A percentile compares a stretch with the other conserved stretches of the same genome.
Evolutionary conservation across 257 asterid species (phyloP).

Genomic region (Nemophila menziesii): DNA sequence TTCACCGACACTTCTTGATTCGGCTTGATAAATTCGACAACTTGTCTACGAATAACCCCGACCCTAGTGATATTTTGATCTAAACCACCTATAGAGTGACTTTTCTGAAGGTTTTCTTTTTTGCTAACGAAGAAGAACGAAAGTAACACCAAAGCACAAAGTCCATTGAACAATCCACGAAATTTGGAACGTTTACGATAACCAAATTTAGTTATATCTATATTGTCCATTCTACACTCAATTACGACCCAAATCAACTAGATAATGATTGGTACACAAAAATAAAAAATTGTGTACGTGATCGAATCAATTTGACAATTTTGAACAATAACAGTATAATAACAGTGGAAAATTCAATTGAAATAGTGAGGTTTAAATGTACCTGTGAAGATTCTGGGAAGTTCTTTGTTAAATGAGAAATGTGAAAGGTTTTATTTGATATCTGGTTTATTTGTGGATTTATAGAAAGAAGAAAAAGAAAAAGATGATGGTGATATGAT

Average conservation of each 20-base stretch:
- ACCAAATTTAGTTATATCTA: conserved; percentile 9
- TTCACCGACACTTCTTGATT: conserved; percentile 8
- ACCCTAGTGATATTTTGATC: neutral
- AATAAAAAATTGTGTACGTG: neutral
- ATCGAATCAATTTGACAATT: neutral
- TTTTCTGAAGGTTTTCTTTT: conserved; percentile 12
- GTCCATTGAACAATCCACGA: conserved; percentile 41
- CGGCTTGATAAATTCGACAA: conserved; percentile 20
- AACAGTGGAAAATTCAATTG: neutral
- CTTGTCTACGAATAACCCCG: conserved; percentile 20
- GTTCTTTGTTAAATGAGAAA: neutral
- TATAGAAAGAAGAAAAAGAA: too few species aligned
- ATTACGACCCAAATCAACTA: neutral
- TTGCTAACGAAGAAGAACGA: conserved; percentile 21
- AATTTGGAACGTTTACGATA: conserved; percentile 25
- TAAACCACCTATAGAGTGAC: conserved; percentile 3
- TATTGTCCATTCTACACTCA: conserved; percentile 23
- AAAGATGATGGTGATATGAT: neutral
- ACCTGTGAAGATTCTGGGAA: neutral
- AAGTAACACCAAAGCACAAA: conserved; percentile 31
- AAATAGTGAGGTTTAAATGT: neutral
- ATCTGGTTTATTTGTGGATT: neutral
- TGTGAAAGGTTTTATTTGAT: neutral
- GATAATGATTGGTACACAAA: neutral
- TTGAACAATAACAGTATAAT: neutral